Conservation (phyloP, 2,329 filamentous ascomycete genomes). For the Aspergillus sp. region DNA sequence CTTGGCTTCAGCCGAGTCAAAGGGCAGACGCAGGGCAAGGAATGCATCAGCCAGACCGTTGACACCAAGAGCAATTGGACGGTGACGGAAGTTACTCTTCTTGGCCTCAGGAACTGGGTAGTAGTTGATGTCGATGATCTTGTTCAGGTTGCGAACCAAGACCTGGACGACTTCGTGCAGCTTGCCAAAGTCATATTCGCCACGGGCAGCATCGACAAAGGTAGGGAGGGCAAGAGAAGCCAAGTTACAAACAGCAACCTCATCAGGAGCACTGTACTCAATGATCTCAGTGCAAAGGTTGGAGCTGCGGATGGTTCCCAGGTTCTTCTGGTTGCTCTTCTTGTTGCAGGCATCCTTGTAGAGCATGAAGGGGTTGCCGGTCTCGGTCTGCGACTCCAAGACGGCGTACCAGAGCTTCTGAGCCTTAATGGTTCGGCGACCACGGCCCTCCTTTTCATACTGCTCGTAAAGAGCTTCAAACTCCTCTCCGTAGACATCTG, state of each 20-base stretch:
- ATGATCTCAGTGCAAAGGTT: slow-evolving; percentile 99
- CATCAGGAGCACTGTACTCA: slow-evolving; percentile 94
- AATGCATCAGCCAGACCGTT: slow-evolving; percentile 98
- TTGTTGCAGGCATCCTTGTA: slow-evolving; percentile 99
- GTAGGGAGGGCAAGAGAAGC: slow-evolving; percentile 90
- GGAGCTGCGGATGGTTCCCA: slow-evolving; percentile 96
- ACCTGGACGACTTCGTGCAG: slow-evolving; percentile 92
- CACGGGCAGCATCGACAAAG: slow-evolving; percentile 82
- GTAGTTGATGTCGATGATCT: slow-evolving; percentile 97
- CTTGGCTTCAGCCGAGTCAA: slow-evolving; percentile 91
- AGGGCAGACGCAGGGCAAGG: slow-evolving; percentile 92
- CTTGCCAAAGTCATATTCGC: slow-evolving; percentile 92
- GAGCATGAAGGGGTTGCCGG: slow-evolving; percentile 98
- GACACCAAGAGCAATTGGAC: slow-evolving; percentile 93
- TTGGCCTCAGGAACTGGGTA: slow-evolving; percentile 93
- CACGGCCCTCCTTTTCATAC: slow-evolving; percentile 85
- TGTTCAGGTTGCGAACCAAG: slow-evolving; percentile 93
- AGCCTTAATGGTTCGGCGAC: slow-evolving; percentile 88
- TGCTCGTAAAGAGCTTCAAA: slow-evolving; percentile 89
- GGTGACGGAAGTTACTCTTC: slow-evolving; percentile 96
- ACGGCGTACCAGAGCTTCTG: slow-evolving; percentile 99
- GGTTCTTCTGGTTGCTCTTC: slow-evolving; percentile 99
- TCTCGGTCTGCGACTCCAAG: slow-evolving; percentile 97
- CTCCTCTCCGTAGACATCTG: slow-evolving; percentile 95
- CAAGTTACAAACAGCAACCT: slow-evolving; percentile 98